A percentile compares a stretch with the other conserved stretches of the same genome.
These are phyloP conservation scores for Trichocomaceae sp. DNA, from an alignment of 2,329 filamentous ascomycete species.

Conservation along the genomic window DNA sequence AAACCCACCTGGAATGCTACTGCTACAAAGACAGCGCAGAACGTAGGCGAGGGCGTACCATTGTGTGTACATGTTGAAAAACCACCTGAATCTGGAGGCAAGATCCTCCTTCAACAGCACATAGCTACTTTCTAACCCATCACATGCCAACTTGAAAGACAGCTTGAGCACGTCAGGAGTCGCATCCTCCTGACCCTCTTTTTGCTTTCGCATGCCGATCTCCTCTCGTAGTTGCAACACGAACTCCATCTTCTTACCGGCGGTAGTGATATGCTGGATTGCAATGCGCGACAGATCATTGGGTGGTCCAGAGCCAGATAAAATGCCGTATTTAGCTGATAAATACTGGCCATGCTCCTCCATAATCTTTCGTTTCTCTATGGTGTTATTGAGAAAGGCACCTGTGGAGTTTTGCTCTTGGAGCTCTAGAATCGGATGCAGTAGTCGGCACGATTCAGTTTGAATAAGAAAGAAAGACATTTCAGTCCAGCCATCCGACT, in stretches of 20 bases:
- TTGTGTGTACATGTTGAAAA: conserved; percentile 17
- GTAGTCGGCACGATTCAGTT: conserved; percentile 16
- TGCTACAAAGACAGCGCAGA: conserved; percentile 16
- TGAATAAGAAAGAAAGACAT: conserved; percentile 20
- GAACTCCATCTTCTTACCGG: conserved; percentile 16
- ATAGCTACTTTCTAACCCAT: conserved; percentile 13
- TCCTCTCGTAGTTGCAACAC: conserved; percentile 16
- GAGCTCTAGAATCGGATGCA: conserved; percentile 15
- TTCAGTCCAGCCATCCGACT: conserved; percentile 14
- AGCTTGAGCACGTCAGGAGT: conserved; percentile 11
- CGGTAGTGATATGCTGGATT: conserved; percentile 15
- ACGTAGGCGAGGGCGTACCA: conserved; percentile 20
- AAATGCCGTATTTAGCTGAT: conserved; percentile 12
- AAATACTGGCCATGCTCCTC: conserved; percentile 10
- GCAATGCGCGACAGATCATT: conserved; percentile 12
- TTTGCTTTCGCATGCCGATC: conserved; percentile 12
- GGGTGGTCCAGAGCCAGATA: not conserved
- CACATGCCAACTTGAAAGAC: conserved; percentile 17
- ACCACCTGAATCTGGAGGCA: conserved; percentile 15
- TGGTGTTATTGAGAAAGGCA: conserved; percentile 11
- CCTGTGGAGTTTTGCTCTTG: conserved; percentile 10
- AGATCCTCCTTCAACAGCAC: conserved; percentile 11
- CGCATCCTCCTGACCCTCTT: not conserved
- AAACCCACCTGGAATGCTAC: conserved; percentile 4
- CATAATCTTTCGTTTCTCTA: conserved; percentile 4